These are phyloP conservation scores for Blastocystis sp. DNA, from an alignment of 352 stramenopile genomes.

Conservation along the genomic window DNA sequence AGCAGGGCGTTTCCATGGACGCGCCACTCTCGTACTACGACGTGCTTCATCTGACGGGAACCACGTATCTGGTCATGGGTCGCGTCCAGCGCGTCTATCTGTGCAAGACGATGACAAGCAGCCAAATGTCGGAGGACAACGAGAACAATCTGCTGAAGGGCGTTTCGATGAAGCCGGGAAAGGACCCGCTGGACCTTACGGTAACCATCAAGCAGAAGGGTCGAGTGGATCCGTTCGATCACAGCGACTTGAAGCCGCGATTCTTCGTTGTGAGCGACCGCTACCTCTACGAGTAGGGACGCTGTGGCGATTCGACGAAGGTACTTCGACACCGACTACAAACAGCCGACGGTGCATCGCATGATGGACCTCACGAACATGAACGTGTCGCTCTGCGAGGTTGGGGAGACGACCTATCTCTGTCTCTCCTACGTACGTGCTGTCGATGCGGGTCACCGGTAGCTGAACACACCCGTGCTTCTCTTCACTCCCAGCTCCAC, in stretches of 20 bases:
- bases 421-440: neutral
- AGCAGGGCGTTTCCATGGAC: neutral
- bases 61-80: neutral
- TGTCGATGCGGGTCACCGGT: neutral
- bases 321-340: neutral
- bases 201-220: neutral
- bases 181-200: neutral
- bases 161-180: neutral
- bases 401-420: neutral
- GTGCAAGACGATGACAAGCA: neutral
- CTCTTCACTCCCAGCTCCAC: neutral
- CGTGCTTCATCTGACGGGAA: neutral
- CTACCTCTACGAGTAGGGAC: slow-evolving; percentile 18
- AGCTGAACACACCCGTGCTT: slow-evolving; percentile 14
- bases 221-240: neutral
- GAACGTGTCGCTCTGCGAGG: neutral
- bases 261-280: slow-evolving; percentile 39
- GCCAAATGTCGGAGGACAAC: neutral
- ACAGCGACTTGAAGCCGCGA: neutral
- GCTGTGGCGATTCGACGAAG: neutral
- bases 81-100: neutral
- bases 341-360: neutral
- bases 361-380: slow-evolving; percentile 31
- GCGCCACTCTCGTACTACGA: slow-evolving; percentile 5
- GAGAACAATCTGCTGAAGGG: neutral